Evolutionary conservation across 306 rosid species (phyloP).

Genomic region (Malus domestica): ASM211411v1 NC_041802.1:30314501-30315000

Average conservation of each 20-base stretch:
- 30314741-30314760: neutral
- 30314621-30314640: constrained; percentile 40
- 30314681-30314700: neutral
- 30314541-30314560: constrained; percentile 15
- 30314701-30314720: neutral
- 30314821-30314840: neutral
- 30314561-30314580: constrained; percentile 4
- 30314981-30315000: constrained; percentile 77
- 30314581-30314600: constrained; percentile 71
- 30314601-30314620: constrained; percentile 49
- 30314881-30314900: constrained; percentile 66
- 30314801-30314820: neutral
- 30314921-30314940: constrained; percentile 54
- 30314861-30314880: constrained; percentile 24
- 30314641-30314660: too few species aligned
- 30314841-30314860: neutral
- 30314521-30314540: neutral
- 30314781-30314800: neutral
- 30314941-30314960: constrained; percentile 65
- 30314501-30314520: neutral
- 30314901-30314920: constrained; percentile 63
- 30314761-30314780: neutral
- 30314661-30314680: neutral
- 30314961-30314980: constrained; percentile 40
- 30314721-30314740: neutral